Evolutionary conservation across 176 grass and related monocot genomes (phyloP).

Genomic region (barley (Hordeum vulgare)): MorexV3_pseudomolecules_assembly NC_058520.1:582818450-582818949

Average conservation of each 20-base stretch:
- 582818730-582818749: neutral
- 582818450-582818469: neutral
- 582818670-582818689: neutral
- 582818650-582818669: neutral
- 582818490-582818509: conserved; percentile 95
- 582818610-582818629: conserved; percentile 4
- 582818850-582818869: neutral
- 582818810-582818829: neutral
- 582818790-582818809: neutral
- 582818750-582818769: neutral
- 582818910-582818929: neutral
- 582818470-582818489: conserved; percentile 65
- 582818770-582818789: neutral
- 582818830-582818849: neutral
- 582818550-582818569: conserved; percentile 93
- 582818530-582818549: conserved; percentile 99
- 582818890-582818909: neutral
- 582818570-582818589: conserved; percentile 68
- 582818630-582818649: neutral
- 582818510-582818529: conserved; percentile 83
- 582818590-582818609: neutral
- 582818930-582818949: neutral
- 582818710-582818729: too few species aligned
- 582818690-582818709: neutral
- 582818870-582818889: neutral